These are phyloP conservation scores for Rhodotorula kratochvilovae DNA, from an alignment of 768 basidiomycete genomes.

Conservation along the genomic window DNA sequence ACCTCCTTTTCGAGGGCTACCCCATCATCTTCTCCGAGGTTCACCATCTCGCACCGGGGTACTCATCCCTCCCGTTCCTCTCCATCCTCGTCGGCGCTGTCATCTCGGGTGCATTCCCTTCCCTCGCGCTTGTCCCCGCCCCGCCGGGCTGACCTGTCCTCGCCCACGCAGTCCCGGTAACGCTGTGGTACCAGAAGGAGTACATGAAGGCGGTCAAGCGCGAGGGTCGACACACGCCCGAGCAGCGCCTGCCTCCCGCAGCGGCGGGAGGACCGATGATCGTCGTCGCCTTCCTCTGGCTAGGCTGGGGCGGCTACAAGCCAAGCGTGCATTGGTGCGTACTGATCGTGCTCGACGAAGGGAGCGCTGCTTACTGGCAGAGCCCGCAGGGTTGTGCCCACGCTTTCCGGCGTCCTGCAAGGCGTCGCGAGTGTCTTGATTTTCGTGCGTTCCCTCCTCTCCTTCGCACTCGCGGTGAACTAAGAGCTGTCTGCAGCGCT, in stretches of 20 bases:
- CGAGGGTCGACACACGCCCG: slow-evolving; percentile 6
- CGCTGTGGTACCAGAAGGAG: slow-evolving; percentile 17
- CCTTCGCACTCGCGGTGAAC: neutral
- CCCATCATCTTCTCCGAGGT: slow-evolving; percentile 28
- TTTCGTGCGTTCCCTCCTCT: slow-evolving; percentile 12
- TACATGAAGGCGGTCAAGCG: slow-evolving; percentile 3
- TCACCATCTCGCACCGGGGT: slow-evolving; percentile 11
- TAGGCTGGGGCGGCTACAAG: slow-evolving; percentile 22
- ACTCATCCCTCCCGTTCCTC: slow-evolving; percentile 32
- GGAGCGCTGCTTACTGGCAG: neutral
- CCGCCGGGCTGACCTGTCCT: neutral
- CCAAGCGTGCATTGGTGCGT: slow-evolving; percentile 17
- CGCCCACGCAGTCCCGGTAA: slow-evolving; percentile 12
- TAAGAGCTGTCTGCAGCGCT: neutral
- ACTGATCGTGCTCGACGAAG: no score
- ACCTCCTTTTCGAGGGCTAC: slow-evolving; percentile 29
- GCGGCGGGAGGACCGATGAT: slow-evolving; percentile 6
- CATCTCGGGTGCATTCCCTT: slow-evolving; percentile 5
- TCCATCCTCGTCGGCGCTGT: slow-evolving; percentile 27
- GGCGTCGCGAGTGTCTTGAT: slow-evolving; percentile 20
- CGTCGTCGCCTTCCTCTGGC: slow-evolving; percentile 28
- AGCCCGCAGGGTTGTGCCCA: slow-evolving; percentile 18
- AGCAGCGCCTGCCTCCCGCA: slow-evolving; percentile 17
- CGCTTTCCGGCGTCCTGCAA: slow-evolving; percentile 20
- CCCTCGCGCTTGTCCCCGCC: neutral